Evolutionary conservation across 331 rosid genomes (phyloP).

Genomic region (Rhamnella rubrinervis): DNA sequence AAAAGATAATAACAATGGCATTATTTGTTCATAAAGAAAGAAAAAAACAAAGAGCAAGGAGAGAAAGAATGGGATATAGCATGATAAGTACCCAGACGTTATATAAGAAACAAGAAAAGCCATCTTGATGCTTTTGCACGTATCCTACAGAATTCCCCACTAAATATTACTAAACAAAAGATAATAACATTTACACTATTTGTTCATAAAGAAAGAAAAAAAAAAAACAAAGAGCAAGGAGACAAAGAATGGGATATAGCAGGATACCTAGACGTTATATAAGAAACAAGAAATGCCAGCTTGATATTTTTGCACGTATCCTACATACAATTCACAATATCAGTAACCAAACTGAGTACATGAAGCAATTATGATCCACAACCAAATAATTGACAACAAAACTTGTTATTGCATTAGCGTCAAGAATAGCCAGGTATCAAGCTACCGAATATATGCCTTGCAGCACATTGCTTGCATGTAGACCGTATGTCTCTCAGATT

Average conservation of each 20-base stretch:
- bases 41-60: not conserved
- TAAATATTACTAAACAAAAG: too few relatives aligned
- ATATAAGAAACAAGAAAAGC: slow-evolving; percentile 28
- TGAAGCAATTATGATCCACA: slow-evolving; percentile 24
- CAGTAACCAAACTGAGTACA: slow-evolving; percentile 11
- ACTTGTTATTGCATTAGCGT: slow-evolving; percentile 32
- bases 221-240: not conserved
- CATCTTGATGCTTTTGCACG: slow-evolving; percentile 26
- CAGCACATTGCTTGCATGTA: slow-evolving; percentile 38
- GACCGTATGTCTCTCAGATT: slow-evolving; percentile 33
- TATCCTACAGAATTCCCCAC: not conserved
- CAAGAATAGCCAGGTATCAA: slow-evolving; percentile 36
- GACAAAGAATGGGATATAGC: not conserved
- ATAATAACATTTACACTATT: too few relatives aligned
- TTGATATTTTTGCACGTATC: slow-evolving; percentile 23
- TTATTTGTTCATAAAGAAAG: slow-evolving; percentile 10
- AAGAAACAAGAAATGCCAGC: slow-evolving; percentile 31
- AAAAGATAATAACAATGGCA: slow-evolving; percentile 1
- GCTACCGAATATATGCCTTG: slow-evolving; percentile 31
- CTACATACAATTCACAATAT: slow-evolving; percentile 26
- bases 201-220: too few relatives aligned
- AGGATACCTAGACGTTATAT: slow-evolving; percentile 20
- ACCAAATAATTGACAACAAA: slow-evolving; percentile 22
- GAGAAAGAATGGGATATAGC: slow-evolving; percentile 1
- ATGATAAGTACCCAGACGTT: slow-evolving; percentile 20